These are phyloP conservation scores for Chalaropsis thielavioides DNA, from an alignment of 2,329 filamentous ascomycete species.

Conservation along the genomic window DNA sequence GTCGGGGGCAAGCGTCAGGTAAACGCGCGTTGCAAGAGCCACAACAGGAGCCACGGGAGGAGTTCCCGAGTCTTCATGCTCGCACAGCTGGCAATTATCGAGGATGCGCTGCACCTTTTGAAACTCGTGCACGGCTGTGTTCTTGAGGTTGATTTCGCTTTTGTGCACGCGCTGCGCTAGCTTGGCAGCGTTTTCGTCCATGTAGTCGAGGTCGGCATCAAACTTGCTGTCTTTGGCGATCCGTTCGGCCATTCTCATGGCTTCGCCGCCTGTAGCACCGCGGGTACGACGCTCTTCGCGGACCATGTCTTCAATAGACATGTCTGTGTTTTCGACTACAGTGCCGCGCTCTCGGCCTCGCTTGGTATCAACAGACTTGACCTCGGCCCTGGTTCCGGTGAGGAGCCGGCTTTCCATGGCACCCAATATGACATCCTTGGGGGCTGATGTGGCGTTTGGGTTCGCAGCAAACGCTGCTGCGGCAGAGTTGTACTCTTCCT, in stretches of 20 bases:
- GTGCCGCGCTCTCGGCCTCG: constrained; percentile 71
- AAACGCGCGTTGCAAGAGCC: constrained; percentile 72
- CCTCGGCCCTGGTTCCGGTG: constrained; percentile 57
- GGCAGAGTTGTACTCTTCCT: constrained; percentile 70
- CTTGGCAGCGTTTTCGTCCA: constrained; percentile 90
- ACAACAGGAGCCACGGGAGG: constrained; percentile 75
- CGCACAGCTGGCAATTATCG: constrained; percentile 77
- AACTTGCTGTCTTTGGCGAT: constrained; percentile 91
- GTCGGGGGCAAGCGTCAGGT: constrained; percentile 74
- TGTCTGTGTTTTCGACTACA: constrained; percentile 85
- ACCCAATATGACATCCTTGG: constrained; percentile 55
- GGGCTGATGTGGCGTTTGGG: constrained; percentile 39
- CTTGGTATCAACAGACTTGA: constrained; percentile 63
- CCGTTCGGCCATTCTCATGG: constrained; percentile 68
- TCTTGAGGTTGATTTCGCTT: constrained; percentile 75
- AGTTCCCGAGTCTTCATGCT: constrained; percentile 64
- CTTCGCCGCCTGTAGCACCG: constrained; percentile 64
- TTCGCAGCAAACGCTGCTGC: constrained; percentile 39
- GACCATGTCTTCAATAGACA: constrained; percentile 95
- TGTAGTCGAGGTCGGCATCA: constrained; percentile 84
- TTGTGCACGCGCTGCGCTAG: constrained; percentile 78
- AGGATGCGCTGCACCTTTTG: constrained; percentile 78
- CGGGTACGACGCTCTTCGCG: constrained; percentile 80
- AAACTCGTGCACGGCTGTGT: constrained; percentile 73
- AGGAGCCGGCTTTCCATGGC: constrained; percentile 85